Percentiles rank a stretch among this genome's conserved stretches.
These are phyloP conservation scores for Drosera capensis DNA, from an alignment of 148 eudicot species.

Conservation along the genomic window DNA sequence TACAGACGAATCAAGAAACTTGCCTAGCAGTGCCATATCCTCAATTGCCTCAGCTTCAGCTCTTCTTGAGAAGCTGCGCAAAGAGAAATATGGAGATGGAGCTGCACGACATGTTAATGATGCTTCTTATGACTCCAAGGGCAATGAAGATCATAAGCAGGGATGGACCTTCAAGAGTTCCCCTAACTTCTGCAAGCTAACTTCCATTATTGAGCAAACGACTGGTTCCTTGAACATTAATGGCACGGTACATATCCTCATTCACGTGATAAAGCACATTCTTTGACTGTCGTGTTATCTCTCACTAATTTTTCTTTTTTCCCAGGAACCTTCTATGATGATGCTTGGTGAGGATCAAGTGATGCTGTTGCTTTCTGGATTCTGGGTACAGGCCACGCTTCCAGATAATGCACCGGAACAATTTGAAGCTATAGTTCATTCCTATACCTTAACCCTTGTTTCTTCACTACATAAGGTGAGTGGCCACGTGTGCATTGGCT, in stretches of 20 bases:
- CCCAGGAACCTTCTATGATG: constrained; percentile 57
- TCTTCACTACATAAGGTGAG: constrained; percentile 58
- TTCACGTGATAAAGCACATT: too few species aligned
- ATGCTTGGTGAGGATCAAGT: constrained; percentile 79
- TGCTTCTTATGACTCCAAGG: constrained; percentile 32
- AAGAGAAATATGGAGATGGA: constrained; percentile 34
- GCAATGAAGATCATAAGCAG: constrained; percentile 40
- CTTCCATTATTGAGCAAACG: constrained; percentile 52
- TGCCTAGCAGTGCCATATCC: constrained; percentile 38
- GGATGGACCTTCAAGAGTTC: constrained; percentile 43
- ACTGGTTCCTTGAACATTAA: constrained; percentile 34
- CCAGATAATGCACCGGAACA: constrained; percentile 73
- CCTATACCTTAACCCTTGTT: constrained; percentile 69
- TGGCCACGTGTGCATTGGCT: constrained; percentile 1
- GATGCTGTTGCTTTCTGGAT: constrained; percentile 61
- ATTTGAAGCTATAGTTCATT: constrained; percentile 80
- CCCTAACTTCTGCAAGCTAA: constrained; percentile 48
- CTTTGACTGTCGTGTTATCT: too few species aligned
- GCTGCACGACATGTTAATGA: constrained; percentile 20
- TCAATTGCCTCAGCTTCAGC: constrained; percentile 61
- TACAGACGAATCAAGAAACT: constrained; percentile 32
- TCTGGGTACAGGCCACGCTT: constrained; percentile 79
- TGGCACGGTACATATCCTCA: constrained; percentile 25
- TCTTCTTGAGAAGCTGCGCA: constrained; percentile 73
- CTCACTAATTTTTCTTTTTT: constrained; percentile 2